Evolutionary conservation across 305 asterid genomes (phyloP), one percentile per base, ranked within the genome.

Genomic region (Fraxinus platypoda): DNA sequence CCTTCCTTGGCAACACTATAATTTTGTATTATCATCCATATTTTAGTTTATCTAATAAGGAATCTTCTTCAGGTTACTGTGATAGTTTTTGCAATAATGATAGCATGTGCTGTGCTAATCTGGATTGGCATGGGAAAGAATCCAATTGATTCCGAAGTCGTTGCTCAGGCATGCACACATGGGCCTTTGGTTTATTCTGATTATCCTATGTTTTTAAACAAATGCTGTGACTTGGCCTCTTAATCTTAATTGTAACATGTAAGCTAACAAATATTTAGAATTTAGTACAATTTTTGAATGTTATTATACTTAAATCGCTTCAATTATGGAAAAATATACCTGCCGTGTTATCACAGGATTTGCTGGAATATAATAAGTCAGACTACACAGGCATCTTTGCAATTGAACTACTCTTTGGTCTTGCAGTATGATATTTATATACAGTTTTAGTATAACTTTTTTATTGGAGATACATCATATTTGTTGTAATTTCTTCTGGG

Each of bases 81-180:
- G 81, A 49, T 92, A 84, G 87, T 94, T 79, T 89, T 94, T 84
- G 87, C 91, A 21, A 86, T 92, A 84, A 96, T 91, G 97, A 49
- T 90, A 59, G 87, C 91, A 84, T 91, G 92, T 83, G 87, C 97
- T 31, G 90, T 94, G 85, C 95, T 96, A 75, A 92, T 96, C 79
- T 91, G 98, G 98, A 78, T 92, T 78, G 97, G 95, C 75, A 88
- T 86, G 84, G 94, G 91, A 81, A 88, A 85, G 86, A 87, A 90
- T 81, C 91, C 90, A 79, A 89, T 93, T 77, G 86, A 90, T 81
- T 87, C 98, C 71, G 83, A 88, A 80, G 85, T 93, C 62, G 94
- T 96, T 79, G 95, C 98, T 81, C 93, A 94, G 97, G 98, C 90
- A 89, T 87, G 90, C 82, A 82, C 66, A 23, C 80, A 4, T 82